Conservation (phyloP, 2,329 filamentous ascomycete species). For the Diaporthe sp. region DNA sequence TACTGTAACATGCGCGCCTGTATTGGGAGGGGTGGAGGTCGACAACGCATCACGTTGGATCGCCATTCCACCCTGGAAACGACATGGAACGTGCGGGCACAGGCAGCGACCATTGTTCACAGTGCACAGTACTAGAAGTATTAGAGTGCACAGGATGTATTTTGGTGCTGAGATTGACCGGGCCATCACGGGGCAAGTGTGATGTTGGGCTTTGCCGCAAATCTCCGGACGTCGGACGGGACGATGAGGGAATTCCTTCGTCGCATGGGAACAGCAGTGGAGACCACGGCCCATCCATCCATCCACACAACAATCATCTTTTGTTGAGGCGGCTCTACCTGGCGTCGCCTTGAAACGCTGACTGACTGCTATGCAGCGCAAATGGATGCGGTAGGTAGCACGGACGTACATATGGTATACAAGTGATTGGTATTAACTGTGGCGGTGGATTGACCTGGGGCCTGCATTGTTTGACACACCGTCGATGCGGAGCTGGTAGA, state of each 20-base stretch:
- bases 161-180: not conserved
- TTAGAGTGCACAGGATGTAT: not conserved
- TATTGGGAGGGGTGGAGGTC: slow-evolving; percentile 18
- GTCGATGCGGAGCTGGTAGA: not conserved
- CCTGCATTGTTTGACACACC: slow-evolving; percentile 6
- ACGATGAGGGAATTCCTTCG: not conserved
- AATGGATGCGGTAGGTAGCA: not conserved
- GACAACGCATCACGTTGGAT: slow-evolving; percentile 29
- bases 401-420: not conserved
- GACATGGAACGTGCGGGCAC: slow-evolving; percentile 18
- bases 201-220: not conserved
- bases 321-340: slow-evolving; percentile 19
- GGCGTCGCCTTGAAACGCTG: not conserved
- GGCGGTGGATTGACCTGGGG: not conserved
- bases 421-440: not conserved
- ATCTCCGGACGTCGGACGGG: not conserved
- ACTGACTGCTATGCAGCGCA: not conserved
- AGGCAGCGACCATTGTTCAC: slow-evolving; percentile 18
- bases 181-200: not conserved
- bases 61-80: slow-evolving; percentile 23
- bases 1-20: not conserved
- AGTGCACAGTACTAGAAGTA: not conserved
- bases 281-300: not conserved
- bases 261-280: slow-evolving; percentile 19
- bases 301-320: not conserved